These are phyloP conservation scores for Hordeum vulgare DNA, from an alignment of 176 grass and related monocot genomes.

Conservation along the genomic window DNA sequence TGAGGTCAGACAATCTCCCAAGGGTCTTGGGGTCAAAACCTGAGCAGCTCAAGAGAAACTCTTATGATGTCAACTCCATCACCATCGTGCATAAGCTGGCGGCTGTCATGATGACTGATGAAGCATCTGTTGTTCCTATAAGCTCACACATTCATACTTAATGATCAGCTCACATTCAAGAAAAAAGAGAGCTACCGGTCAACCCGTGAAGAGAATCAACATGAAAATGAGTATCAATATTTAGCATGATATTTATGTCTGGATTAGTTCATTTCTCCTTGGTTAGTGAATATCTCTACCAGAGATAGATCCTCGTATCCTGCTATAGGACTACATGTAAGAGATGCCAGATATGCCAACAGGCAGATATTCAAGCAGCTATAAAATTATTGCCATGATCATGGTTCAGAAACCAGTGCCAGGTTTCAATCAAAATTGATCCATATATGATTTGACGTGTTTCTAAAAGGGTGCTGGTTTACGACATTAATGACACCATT, in stretches of 20 bases:
- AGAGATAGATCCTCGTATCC: neutral
- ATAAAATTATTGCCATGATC: neutral
- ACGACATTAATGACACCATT: neutral
- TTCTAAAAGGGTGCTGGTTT: neutral
- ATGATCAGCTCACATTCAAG: neutral
- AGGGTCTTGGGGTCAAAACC: slow-evolving; percentile 55
- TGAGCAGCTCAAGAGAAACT: slow-evolving; percentile 40
- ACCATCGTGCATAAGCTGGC: slow-evolving; percentile 69
- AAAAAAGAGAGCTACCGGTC: neutral
- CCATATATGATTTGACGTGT: neutral
- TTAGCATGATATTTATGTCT: neutral
- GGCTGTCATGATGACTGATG: slow-evolving; percentile 56
- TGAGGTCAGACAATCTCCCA: slow-evolving; percentile 54
- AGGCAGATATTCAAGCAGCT: neutral
- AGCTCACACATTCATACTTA: slow-evolving; percentile 3
- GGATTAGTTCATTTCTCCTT: neutral
- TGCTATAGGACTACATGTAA: neutral
- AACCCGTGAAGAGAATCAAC: neutral
- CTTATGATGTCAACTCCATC: slow-evolving; percentile 72
- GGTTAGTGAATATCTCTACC: neutral
- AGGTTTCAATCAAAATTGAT: neutral
- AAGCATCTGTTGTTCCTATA: slow-evolving; percentile 48
- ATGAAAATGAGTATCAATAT: neutral
- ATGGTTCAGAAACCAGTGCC: neutral
- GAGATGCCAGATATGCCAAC: neutral